Base-by-base conservation (phyloP, 257 asterid species). In the Striga asiatica region DNA sequence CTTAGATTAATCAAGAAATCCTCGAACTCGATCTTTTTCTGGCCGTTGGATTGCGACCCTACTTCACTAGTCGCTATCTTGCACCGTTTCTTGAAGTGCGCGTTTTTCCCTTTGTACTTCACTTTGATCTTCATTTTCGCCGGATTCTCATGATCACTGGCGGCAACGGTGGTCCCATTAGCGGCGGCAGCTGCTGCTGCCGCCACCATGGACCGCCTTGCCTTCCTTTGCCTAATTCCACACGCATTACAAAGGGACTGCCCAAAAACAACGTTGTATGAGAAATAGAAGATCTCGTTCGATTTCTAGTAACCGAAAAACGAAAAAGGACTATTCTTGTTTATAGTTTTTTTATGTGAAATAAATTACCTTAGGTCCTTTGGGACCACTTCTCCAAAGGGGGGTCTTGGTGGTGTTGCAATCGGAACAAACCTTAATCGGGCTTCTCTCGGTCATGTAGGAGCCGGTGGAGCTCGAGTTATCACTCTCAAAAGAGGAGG, bases 361-460 rank as follows among this genome's bases (percentile, higher is more conserved):
- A n/a, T n/a, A n/a, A n/a, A n/a, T n/a, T n/a, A 83, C 98, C 98
- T 91, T 91, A 39, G 98, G 98, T 59, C 96, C 98, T 67, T 84
- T 80, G 34, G 98, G 98, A 48, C 98, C 98, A 74, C 98, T 84
- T 74, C 98, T 81, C 98, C 98, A 91, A 18, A 91, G 93, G 71
- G 98, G 98, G 32, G 98, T 91, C 74, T 84, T 91, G 38, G 98
- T 86, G 3, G 98, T 91, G 82, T 75, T 78, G 69, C 98, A 91
- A 72, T 91, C 92, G 17, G 94, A 54, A 58, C 98, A 91, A 83
- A 87, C 96, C 98, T 95, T 91, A 86, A 78, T 77, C 61, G 91
- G 89, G 69, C 65, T 57, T 43, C 41, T 71, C 21, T n/a, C n/a
- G 12, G 10, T 12, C 3, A 16, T 76, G 82, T 74, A 69, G 19